phyloP scores from a whole-genome alignment of 805 yeast genomes.

The Kazachstania bromeliacearum region DNA sequence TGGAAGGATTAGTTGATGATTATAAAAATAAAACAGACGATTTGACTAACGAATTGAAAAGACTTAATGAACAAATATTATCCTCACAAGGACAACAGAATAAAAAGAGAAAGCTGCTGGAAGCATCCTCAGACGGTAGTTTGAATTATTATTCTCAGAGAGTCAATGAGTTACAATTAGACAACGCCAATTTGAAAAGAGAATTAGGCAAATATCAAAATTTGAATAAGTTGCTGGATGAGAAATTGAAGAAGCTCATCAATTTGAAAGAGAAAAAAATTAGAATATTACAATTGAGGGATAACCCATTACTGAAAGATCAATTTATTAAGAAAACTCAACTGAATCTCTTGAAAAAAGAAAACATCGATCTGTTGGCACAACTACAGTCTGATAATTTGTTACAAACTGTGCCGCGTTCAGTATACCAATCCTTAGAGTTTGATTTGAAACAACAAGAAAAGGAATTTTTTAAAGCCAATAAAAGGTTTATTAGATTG shows the following conservation, averaged over 20 bases:
- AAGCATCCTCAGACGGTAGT: constrained; percentile 11
- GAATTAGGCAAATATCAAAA: constrained; percentile 32
- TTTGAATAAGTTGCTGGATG: constrained; percentile 30
- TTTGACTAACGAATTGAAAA: constrained; percentile 33
- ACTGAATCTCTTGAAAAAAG: constrained; percentile 43
- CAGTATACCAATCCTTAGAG: constrained; percentile 54
- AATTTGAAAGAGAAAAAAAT: constrained; percentile 32
- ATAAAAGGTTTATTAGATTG: constrained; percentile 43
- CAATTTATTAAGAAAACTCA: constrained; percentile 50
- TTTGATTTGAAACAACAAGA: constrained; percentile 43
- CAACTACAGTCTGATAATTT: constrained; percentile 15
- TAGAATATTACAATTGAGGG: constrained; percentile 51
- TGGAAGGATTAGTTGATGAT: constrained; percentile 39
- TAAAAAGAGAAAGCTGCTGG: constrained; percentile 23
- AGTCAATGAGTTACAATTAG: constrained; percentile 32
- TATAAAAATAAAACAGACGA: constrained; percentile 44
- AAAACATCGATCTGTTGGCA: constrained; percentile 47
- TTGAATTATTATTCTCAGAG: constrained; percentile 22
- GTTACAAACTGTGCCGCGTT: constrained; percentile 41
- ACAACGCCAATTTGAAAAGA: constrained; percentile 33
- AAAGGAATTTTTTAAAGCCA: constrained; percentile 37
- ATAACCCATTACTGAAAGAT: constrained; percentile 54
- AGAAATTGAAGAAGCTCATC: constrained; percentile 31
- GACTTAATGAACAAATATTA: constrained; percentile 24
- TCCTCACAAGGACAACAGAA: constrained; percentile 8